A percentile compares a stretch with the other conserved stretches of the same genome.
These are phyloP conservation scores for Wickerhamomyces pijperi DNA, from an alignment of 805 yeast species.

Conservation along the genomic window DNA sequence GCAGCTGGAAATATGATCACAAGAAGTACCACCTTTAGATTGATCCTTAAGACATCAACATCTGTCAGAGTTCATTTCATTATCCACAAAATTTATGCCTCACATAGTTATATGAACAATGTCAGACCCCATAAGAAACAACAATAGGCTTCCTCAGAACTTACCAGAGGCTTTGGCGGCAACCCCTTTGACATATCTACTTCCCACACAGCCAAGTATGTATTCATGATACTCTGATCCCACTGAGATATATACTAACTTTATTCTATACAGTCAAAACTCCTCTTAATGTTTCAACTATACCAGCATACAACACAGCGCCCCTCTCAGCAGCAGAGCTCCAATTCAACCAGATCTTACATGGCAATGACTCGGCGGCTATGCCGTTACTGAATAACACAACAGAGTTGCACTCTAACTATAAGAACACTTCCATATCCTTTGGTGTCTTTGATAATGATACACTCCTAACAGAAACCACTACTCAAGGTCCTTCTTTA, in stretches of 20 bases:
- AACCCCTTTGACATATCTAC: conserved; percentile 25
- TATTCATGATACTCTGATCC: too few species aligned
- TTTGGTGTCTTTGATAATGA: neutral
- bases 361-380: neutral
- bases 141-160: conserved; percentile 9
- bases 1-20: too few species aligned
- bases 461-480: neutral
- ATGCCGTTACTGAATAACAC: neutral
- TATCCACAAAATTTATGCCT: too few species aligned
- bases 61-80: too few species aligned
- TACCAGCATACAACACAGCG: neutral
- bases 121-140: neutral
- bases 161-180: conserved; percentile 19
- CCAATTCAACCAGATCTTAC: neutral
- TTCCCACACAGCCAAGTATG: conserved; percentile 30
- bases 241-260: conserved; percentile 5
- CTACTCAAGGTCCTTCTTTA: neutral
- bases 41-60: too few species aligned
- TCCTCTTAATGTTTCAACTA: neutral
- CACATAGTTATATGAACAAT: neutral
- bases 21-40: too few species aligned
- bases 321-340: neutral
- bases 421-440: neutral
- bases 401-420: neutral
- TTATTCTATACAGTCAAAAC: neutral